Base-by-base conservation (phyloP, 371 early-diverging fungal genomes). In the Mucor irregularis region DNA sequence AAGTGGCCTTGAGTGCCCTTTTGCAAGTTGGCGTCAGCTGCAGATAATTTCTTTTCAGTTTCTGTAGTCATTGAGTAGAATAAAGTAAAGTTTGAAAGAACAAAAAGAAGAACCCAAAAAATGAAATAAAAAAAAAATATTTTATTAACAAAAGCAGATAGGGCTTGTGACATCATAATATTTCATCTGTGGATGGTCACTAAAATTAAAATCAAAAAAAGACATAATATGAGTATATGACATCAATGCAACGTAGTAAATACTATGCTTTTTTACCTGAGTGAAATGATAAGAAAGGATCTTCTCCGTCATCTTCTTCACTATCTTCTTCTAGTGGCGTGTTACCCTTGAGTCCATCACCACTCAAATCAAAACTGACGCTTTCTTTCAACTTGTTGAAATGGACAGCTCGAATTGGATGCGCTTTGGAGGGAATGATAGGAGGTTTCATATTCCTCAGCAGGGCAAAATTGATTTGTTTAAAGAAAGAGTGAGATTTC, bases 401-500 rank as follows among this genome's bases (percentile, higher is more conserved):
- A 55, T 86, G 82, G 45, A 77, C 48, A 5, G 86, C 79, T 42
- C 85, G 81, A 19, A 74, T 66, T 5, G 83, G 76, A 48, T 80
- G 67, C 14, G 60, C 50, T 17, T 55, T 60, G 52, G 78, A 58
- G 11, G 99, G 99, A 37, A 92, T 71, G 59, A 98, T 94, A 4
- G 99, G 99, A 21, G 99, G 94, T 39, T 84, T 85, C 61, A 79
- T 75, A 62, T 95, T 85, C 34, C 96, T 79, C 58, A 97, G 64
- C 24, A 96, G 71, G 0, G 96, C 95, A 90, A 96, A 99, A 45
- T 95, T 90, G 37, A 94, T 83, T 31, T 80, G 82, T 62, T 89
- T 90, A 79, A 99, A 99, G 65, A 94, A 98, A 11, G 90, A 74
- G 68, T 99, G 98, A 2, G 82, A 77, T 74, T 96, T 97, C 47